A percentile compares a stretch with the other conserved stretches of the same genome.
These are phyloP conservation scores for Yamadazyma diddensiae DNA, from an alignment of 1,139 yeast genomes.

Conservation along the genomic window DNA sequence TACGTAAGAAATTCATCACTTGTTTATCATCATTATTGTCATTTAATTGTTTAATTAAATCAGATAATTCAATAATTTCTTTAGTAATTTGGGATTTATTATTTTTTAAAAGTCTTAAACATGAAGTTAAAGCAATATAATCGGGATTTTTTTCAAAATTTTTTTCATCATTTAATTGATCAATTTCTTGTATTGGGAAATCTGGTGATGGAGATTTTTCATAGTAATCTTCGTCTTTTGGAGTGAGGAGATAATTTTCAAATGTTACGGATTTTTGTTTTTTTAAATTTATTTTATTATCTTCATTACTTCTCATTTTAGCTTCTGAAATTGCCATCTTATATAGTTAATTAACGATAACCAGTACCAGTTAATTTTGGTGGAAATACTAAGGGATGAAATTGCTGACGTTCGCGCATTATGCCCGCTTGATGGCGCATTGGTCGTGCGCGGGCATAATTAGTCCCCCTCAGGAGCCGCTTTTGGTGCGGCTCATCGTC, in stretches of 20 bases:
- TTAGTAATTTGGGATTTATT: constrained; percentile 24
- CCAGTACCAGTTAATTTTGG: constrained; percentile 5
- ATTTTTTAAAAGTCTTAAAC: constrained; percentile 29
- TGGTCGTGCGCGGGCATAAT: constrained; percentile 2
- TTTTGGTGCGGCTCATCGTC: too few relatives aligned
- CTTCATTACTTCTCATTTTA: constrained; percentile 32
- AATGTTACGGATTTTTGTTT: constrained; percentile 15
- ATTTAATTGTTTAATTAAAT: constrained; percentile 19
- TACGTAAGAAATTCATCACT: constrained; percentile 26
- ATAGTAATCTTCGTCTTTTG: constrained; percentile 43
- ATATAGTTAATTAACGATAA: constrained; percentile 2
- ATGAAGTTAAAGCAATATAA: constrained; percentile 36
- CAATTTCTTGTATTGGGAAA: constrained; percentile 1
- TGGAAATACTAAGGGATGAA: constrained; percentile 6
- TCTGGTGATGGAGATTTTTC: constrained; percentile 6
- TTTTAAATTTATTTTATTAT: constrained; percentile 24
- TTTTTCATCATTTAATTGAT: constrained; percentile 7
- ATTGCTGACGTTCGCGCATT: constrained; percentile 10
- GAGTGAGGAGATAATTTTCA: constrained; percentile 40
- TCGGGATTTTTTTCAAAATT: constrained; percentile 33
- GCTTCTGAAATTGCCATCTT: constrained; percentile 17
- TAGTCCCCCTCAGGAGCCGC: too few relatives aligned
- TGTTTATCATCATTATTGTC: constrained; percentile 20
- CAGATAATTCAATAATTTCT: constrained; percentile 34
- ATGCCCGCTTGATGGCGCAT: too few relatives aligned